Conservation (phyloP, 768 basidiomycete genomes). For the Agaricus blazei region DNA sequence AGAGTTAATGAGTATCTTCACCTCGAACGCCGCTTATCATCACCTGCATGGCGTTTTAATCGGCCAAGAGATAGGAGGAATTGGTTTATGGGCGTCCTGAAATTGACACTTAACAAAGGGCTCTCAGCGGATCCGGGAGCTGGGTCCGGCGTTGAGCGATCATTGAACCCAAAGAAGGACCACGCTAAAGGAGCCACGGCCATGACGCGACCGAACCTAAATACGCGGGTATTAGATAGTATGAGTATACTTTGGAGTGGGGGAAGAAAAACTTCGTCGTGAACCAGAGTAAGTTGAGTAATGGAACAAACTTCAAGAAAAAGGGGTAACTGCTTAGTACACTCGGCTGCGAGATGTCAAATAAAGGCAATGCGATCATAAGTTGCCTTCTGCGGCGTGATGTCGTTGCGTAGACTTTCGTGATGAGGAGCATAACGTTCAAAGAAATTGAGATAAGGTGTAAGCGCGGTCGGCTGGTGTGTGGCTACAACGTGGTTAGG, state of each 20-base stretch:
- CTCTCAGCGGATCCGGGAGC: too few relatives aligned
- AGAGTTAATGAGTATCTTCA: not conserved
- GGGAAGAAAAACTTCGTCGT: not conserved
- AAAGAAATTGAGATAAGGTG: not conserved
- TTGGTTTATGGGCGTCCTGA: too few relatives aligned
- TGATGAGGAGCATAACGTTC: not conserved
- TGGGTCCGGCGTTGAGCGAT: too few relatives aligned
- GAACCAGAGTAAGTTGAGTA: constrained; percentile 5
- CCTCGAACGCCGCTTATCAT: too few relatives aligned
- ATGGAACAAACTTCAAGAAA: not conserved
- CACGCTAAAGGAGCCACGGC: not conserved
- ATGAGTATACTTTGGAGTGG: not conserved
- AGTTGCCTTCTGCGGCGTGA: not conserved
- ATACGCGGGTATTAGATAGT: not conserved
- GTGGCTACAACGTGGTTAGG: not conserved
- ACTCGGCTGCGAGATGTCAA: not conserved
- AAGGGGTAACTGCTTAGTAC: not conserved
- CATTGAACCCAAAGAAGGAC: too few relatives aligned
- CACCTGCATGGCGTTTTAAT: too few relatives aligned
- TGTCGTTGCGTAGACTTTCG: not conserved
- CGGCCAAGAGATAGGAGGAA: too few relatives aligned
- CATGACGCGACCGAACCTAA: not conserved
- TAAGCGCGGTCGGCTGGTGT: not conserved
- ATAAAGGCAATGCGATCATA: not conserved
- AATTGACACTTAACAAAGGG: too few relatives aligned